A percentile compares a stretch with the other conserved stretches of the same genome.
These are phyloP conservation scores for Medicago arabica DNA, from an alignment of 306 rosid genomes.

Conservation along the genomic window DNA sequence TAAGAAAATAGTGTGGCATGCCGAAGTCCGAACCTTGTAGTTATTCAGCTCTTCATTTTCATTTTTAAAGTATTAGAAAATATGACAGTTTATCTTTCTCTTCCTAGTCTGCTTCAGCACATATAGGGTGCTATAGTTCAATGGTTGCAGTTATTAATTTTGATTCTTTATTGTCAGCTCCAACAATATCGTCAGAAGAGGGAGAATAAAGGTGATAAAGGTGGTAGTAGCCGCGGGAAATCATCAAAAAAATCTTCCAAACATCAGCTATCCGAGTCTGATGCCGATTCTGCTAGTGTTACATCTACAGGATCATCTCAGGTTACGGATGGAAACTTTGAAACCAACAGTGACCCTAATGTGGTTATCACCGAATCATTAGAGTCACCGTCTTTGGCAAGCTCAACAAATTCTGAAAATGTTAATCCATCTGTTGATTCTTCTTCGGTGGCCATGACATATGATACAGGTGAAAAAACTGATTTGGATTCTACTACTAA, in stretches of 20 bases:
- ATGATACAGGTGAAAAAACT: conserved; percentile 40
- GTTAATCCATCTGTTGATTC: conserved; percentile 47
- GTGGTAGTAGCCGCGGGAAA: conserved; percentile 79
- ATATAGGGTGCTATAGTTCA: conserved; percentile 19
- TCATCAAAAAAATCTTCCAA: conserved; percentile 63
- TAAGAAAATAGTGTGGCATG: conserved; percentile 14
- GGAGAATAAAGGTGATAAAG: conserved; percentile 68
- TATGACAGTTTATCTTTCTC: neutral
- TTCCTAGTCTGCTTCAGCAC: conserved; percentile 8
- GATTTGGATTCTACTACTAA: conserved; percentile 45
- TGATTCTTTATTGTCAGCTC: conserved; percentile 59
- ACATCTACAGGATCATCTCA: conserved; percentile 41
- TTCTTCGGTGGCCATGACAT: conserved; percentile 30
- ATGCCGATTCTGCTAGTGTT: conserved; percentile 57
- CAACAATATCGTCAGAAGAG: conserved; percentile 93
- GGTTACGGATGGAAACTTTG: conserved; percentile 55
- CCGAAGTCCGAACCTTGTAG: neutral
- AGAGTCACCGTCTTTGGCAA: conserved; percentile 50
- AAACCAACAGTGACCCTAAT: conserved; percentile 46
- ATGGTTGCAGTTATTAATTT: conserved; percentile 41
- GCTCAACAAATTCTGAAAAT: conserved; percentile 45
- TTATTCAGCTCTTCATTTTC: conserved; percentile 20
- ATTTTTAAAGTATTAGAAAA: conserved; percentile 21
- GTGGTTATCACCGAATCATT: conserved; percentile 43
- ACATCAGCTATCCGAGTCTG: conserved; percentile 61